phyloP scores from a whole-genome alignment of 495 filamentous ascomycete genomes.

The Xylaria acuta region DNA sequence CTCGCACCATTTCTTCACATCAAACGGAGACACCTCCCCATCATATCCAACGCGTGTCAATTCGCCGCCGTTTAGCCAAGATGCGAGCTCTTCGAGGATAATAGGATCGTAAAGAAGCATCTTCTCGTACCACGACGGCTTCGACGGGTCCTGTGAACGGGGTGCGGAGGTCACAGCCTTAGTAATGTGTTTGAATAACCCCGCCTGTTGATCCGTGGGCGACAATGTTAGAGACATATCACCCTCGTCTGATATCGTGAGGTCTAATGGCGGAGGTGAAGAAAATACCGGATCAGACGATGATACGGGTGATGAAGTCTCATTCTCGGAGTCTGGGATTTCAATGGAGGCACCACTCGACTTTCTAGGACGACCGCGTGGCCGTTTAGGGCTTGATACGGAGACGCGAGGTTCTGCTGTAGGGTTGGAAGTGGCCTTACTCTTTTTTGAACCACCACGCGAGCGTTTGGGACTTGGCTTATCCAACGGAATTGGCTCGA shows the following conservation, averaged over 20 bases:
- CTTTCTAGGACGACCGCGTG: slow-evolving; percentile 28
- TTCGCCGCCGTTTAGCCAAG: slow-evolving; percentile 80
- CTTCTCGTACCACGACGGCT: slow-evolving; percentile 82
- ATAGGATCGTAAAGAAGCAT: slow-evolving; percentile 95
- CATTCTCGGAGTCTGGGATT: slow-evolving; percentile 68
- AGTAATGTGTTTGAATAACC: slow-evolving; percentile 68
- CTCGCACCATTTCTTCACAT: slow-evolving; percentile 87
- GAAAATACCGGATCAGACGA: slow-evolving; percentile 49
- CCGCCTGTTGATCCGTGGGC: slow-evolving; percentile 45
- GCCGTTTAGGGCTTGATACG: slow-evolving; percentile 32
- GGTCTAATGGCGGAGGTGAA: slow-evolving; percentile 40
- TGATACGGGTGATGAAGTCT: slow-evolving; percentile 46
- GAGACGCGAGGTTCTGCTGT: slow-evolving; percentile 14
- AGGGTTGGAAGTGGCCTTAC: slow-evolving; percentile 15
- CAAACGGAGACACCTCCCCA: slow-evolving; percentile 62
- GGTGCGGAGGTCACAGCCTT: slow-evolving; percentile 62
- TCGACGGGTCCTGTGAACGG: slow-evolving; percentile 53
- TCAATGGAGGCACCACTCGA: slow-evolving; percentile 44
- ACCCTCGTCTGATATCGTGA: slow-evolving; percentile 48
- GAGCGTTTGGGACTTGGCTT: slow-evolving; percentile 17
- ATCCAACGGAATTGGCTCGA: slow-evolving; percentile 7
- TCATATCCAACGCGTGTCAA: slow-evolving; percentile 67
- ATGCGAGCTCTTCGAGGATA: slow-evolving; percentile 81
- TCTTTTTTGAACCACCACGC: slow-evolving; percentile 35
- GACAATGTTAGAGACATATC: slow-evolving; percentile 46